These are phyloP conservation scores for Tuber magnatum DNA, from an alignment of 495 filamentous ascomycete species.

Conservation along the genomic window DNA sequence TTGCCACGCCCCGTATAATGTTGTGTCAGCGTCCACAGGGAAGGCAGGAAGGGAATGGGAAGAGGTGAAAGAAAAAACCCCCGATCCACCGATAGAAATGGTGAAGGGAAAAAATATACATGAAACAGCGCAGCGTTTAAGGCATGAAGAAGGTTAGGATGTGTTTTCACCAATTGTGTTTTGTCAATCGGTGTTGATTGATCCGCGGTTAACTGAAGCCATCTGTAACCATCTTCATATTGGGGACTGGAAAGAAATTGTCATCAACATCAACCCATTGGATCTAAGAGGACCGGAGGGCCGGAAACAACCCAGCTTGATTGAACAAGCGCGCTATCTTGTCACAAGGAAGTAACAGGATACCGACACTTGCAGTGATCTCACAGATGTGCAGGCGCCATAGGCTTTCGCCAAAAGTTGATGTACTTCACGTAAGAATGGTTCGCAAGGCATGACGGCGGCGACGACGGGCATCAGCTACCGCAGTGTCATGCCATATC, in stretches of 20 bases:
- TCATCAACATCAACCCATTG: background rate
- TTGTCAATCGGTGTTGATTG: background rate
- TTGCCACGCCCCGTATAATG: background rate
- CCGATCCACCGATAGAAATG: background rate
- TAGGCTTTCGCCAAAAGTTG: background rate
- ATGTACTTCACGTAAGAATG: background rate
- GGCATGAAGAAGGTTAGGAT: background rate
- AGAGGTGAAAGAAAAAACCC: background rate
- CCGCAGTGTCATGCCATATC: background rate
- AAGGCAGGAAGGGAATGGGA: background rate
- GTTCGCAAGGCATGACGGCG: background rate
- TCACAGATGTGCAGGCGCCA: background rate
- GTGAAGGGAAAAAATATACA: background rate
- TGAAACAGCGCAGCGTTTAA: background rate
- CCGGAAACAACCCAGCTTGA: background rate
- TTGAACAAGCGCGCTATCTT: background rate
- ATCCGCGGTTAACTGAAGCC: background rate
- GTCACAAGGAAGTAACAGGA: background rate
- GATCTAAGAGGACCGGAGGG: background rate
- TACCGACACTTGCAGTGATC: background rate
- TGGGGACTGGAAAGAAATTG: background rate
- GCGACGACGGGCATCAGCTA: background rate
- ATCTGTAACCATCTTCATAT: background rate
- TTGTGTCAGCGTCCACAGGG: background rate
- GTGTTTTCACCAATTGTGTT: background rate